phyloP scores from a whole-genome alignment of 495 filamentous ascomycete genomes.

The Neurospora discreta region DNA sequence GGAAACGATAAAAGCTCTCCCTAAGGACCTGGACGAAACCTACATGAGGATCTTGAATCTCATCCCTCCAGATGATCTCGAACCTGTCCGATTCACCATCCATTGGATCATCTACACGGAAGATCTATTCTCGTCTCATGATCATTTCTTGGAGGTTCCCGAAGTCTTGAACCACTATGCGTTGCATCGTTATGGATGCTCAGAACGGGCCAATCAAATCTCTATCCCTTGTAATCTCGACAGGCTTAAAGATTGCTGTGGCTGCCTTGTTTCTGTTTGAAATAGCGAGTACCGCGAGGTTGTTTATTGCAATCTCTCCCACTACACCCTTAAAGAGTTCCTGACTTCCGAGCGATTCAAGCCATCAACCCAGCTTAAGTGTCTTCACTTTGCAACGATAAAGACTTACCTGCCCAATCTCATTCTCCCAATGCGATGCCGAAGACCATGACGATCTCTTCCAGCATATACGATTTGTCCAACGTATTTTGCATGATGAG shows the following conservation, averaged over 20 bases:
- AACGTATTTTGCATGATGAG: background rate
- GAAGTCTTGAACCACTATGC: background rate
- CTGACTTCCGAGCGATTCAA: background rate
- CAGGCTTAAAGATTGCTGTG: background rate
- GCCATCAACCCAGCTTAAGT: background rate
- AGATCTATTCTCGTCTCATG: fast-evolving
- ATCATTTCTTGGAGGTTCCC: background rate
- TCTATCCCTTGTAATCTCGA: background rate
- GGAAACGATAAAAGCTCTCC: slow-evolving; percentile 21
- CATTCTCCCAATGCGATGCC: background rate
- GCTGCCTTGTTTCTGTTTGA: background rate
- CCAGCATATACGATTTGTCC: fast-evolving
- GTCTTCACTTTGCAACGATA: background rate
- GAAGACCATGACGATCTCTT: fast-evolving
- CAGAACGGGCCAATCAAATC: background rate
- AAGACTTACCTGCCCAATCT: background rate
- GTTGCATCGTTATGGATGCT: background rate
- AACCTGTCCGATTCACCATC: slow-evolving; percentile 10
- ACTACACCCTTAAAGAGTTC: background rate
- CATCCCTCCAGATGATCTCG: slow-evolving; percentile 15
- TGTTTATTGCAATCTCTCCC: background rate
- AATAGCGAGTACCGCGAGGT: too few relatives aligned
- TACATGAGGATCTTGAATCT: slow-evolving; percentile 26
- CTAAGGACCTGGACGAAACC: slow-evolving; percentile 27
- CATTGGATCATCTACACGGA: background rate